Conservation (phyloP, 768 basidiomycete genomes). For the Coprinopsis strossmayeri region DNA sequence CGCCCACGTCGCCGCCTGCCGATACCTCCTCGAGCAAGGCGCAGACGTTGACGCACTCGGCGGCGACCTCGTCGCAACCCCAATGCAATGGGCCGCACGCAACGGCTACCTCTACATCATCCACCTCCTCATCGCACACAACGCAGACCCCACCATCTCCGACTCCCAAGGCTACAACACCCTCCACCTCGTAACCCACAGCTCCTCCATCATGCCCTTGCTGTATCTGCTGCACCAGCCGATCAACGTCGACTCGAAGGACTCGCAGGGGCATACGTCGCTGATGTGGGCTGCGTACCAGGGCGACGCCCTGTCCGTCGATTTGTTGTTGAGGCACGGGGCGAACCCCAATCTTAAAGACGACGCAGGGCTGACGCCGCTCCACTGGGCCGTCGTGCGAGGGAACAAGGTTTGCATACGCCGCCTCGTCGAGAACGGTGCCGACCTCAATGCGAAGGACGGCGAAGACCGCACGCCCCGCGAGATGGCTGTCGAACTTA, state of each 20-base stretch:
- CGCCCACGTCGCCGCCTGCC: slow-evolving; percentile 84
- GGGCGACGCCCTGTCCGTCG: slow-evolving; percentile 93
- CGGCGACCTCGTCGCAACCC: slow-evolving; percentile 90
- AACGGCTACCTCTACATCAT: slow-evolving; percentile 96
- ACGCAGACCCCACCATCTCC: slow-evolving; percentile 85
- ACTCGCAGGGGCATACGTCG: slow-evolving; percentile 88
- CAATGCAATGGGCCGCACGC: slow-evolving; percentile 96
- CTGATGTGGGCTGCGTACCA: slow-evolving; percentile 99
- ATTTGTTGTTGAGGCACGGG: slow-evolving; percentile 81
- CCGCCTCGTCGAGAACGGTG: slow-evolving; percentile 79
- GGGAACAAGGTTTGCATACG: slow-evolving; percentile 88
- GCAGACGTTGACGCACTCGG: slow-evolving; percentile 93
- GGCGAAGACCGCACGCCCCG: slow-evolving; percentile 79
- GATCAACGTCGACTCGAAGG: slow-evolving; percentile 83
- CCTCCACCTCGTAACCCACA: slow-evolving; percentile 92
- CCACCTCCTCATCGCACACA: slow-evolving; percentile 82
- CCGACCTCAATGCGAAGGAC: slow-evolving; percentile 75
- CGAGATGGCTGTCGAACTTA: slow-evolving; percentile 93
- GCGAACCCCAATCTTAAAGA: slow-evolving; percentile 76
- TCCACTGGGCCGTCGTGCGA: slow-evolving; percentile 97
- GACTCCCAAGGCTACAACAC: slow-evolving; percentile 97
- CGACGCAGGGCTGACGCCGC: slow-evolving; percentile 75
- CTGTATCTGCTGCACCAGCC: slow-evolving; percentile 91
- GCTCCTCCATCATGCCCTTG: slow-evolving; percentile 89
- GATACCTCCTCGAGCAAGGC: slow-evolving; percentile 83